phyloP scores from a whole-genome alignment of 108 stramenopile genomes.

The Bacterosira constricta region DNA sequence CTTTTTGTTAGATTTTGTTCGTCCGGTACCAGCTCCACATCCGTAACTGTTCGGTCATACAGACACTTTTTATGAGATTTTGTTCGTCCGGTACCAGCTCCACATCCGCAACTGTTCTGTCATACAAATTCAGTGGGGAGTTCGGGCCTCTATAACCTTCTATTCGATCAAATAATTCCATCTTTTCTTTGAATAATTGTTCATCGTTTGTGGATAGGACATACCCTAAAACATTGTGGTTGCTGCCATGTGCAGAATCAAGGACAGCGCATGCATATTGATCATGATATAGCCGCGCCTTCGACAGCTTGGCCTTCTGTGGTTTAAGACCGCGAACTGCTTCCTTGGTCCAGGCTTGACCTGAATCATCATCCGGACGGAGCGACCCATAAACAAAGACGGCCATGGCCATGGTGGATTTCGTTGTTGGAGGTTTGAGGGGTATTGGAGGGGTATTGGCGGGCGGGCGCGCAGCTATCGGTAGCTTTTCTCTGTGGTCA shows the following conservation, averaged over 20 bases:
- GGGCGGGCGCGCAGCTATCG: no score
- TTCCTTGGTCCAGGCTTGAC: slow-evolving; percentile 11
- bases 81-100: slow-evolving; percentile 7
- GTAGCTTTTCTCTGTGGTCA: no score
- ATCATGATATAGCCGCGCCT: slow-evolving; percentile 1
- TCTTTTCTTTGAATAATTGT: not conserved
- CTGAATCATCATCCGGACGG: slow-evolving; percentile 18
- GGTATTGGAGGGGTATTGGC: no score
- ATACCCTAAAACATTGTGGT: not conserved
- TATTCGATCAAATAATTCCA: slow-evolving; percentile 8
- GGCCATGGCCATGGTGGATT: no score
- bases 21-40: slow-evolving; percentile 11
- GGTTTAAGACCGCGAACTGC: not conserved
- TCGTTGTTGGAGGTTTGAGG: no score
- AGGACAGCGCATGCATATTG: slow-evolving; percentile 10
- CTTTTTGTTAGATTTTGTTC: no score
- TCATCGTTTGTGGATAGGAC: not conserved
- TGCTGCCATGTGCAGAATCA: not conserved
- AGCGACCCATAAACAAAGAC: slow-evolving; percentile 14
- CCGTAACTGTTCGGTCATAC: slow-evolving; percentile 11
- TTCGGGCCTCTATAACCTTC: not conserved
- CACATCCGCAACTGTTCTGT: slow-evolving; percentile 11
- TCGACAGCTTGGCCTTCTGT: not conserved
- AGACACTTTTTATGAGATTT: no score
- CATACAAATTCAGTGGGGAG: not conserved